Conservation (phyloP, 768 basidiomycete species). For the Mycena leptocephala region DNA sequence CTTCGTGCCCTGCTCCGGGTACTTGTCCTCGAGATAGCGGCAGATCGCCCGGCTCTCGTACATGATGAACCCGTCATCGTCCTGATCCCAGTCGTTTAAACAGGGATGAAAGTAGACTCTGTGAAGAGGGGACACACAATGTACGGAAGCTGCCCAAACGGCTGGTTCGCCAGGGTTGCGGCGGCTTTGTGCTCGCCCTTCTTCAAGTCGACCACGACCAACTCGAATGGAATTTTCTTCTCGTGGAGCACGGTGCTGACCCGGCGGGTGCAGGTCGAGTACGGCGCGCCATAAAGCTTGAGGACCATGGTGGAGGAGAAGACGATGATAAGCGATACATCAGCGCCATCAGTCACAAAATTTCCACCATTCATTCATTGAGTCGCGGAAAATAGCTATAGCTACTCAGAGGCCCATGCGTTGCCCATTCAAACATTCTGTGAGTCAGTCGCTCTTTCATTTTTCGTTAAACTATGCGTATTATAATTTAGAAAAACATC, state of each 20-base stretch:
- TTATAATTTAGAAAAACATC: not conserved
- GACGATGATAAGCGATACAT: no score
- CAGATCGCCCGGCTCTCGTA: not conserved
- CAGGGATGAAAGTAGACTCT: no score
- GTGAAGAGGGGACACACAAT: not conserved
- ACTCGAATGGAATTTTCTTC: conserved; percentile 60
- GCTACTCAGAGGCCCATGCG: no score
- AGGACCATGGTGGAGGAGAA: conserved; percentile 55
- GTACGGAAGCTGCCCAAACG: conserved; percentile 61
- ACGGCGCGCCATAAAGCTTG: conserved; percentile 58
- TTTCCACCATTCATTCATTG: no score
- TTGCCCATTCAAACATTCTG: no score
- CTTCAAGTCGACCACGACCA: not conserved
- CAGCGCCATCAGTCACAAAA: no score
- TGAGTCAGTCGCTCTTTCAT: no score
- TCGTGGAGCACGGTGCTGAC: conserved; percentile 63
- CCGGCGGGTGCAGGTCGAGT: conserved; percentile 64
- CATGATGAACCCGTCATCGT: not conserved
- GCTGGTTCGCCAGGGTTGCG: conserved; percentile 58
- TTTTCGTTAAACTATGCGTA: no score
- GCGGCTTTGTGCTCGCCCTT: conserved; percentile 58
- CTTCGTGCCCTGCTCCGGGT: not conserved
- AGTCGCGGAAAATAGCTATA: no score
- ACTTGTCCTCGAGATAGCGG: not conserved
- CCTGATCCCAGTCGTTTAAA: no score